Conservation (phyloP, 2,329 filamentous ascomycete genomes). For the Aspergillus sp. region DNA sequence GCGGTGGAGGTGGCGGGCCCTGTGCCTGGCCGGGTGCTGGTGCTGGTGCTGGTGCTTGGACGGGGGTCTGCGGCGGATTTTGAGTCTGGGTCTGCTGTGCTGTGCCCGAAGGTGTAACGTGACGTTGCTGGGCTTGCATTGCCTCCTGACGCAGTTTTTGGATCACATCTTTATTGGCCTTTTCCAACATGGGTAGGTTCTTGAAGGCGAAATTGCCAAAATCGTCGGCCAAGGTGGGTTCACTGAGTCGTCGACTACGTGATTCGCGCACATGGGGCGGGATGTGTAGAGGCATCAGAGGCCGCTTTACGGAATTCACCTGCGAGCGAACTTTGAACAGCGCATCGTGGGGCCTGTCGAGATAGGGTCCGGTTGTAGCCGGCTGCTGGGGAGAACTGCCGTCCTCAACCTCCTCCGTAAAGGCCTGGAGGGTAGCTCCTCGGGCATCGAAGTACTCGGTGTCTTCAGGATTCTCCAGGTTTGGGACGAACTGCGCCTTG, state of each 20-base stretch:
- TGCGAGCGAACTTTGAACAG: conserved; percentile 85
- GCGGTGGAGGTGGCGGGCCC: not conserved
- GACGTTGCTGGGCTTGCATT: conserved; percentile 66
- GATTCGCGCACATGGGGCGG: conserved; percentile 92
- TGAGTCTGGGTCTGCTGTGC: conserved; percentile 24
- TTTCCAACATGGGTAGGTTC: conserved; percentile 92
- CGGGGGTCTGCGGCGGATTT: conserved; percentile 5
- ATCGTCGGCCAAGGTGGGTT: conserved; percentile 84
- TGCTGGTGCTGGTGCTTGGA: conserved; percentile 2
- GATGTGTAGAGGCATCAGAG: conserved; percentile 92
- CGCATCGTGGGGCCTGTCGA: conserved; percentile 90
- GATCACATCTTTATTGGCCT: conserved; percentile 98
- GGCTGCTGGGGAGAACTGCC: conserved; percentile 72
- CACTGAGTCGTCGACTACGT: conserved; percentile 82
- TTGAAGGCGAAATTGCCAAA: conserved; percentile 98
- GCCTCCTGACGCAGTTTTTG: conserved; percentile 93
- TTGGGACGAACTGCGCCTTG: conserved; percentile 91
- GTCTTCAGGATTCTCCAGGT: conserved; percentile 89
- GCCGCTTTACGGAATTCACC: conserved; percentile 83
- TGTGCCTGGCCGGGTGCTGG: conserved; percentile 9
- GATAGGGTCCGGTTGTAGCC: conserved; percentile 71
- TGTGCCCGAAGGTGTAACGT: conserved; percentile 29
- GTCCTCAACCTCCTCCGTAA: conserved; percentile 92
- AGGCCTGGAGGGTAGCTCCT: conserved; percentile 87
- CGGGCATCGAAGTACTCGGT: conserved; percentile 96